Percentiles rank a stretch among this genome's conserved stretches.
Evolutionary conservation across 805 yeast genomes (phyloP).

Genomic region (Ogataea nakhonphanomensis): DNA sequence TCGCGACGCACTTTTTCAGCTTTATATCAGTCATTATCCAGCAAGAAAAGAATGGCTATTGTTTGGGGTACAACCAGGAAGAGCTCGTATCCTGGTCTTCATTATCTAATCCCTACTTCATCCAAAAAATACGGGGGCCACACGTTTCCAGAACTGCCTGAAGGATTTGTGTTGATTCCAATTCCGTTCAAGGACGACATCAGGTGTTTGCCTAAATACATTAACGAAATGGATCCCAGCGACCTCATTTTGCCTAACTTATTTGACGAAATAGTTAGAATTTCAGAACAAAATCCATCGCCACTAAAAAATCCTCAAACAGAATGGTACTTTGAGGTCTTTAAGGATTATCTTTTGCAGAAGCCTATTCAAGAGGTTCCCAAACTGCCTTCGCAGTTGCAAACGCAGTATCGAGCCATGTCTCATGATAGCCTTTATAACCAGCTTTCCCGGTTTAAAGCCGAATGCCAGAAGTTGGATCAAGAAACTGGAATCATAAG

Average conservation of each 20-base stretch:
- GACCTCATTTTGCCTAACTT: constrained; percentile 15
- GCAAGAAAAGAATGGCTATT: constrained; percentile 54
- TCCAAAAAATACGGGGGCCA: background rate
- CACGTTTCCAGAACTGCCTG: constrained; percentile 37
- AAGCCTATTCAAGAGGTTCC: constrained; percentile 34
- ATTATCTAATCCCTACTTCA: constrained; percentile 56
- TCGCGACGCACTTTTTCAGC: constrained; percentile 67
- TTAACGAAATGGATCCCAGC: constrained; percentile 21
- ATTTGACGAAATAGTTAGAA: constrained; percentile 24
- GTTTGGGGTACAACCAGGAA: constrained; percentile 66
- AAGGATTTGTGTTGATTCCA: constrained; percentile 68
- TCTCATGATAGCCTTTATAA: constrained; percentile 14
- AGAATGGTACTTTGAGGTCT: constrained; percentile 59
- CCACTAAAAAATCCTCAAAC: constrained; percentile 54
- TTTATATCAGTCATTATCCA: constrained; percentile 56
- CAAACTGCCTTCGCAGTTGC: constrained; percentile 9
- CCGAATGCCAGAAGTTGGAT: background rate
- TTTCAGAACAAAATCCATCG: constrained; percentile 32
- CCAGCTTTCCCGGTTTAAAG: too few species aligned
- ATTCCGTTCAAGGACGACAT: constrained; percentile 77
- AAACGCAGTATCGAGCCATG: constrained; percentile 19
- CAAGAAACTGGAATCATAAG: constrained; percentile 13
- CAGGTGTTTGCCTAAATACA: constrained; percentile 53
- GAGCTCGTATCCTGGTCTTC: constrained; percentile 53
- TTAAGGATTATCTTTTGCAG: constrained; percentile 67